These are phyloP conservation scores for Panaeolus papilionaceus DNA, from an alignment of 768 basidiomycete species.

Conservation along the genomic window DNA sequence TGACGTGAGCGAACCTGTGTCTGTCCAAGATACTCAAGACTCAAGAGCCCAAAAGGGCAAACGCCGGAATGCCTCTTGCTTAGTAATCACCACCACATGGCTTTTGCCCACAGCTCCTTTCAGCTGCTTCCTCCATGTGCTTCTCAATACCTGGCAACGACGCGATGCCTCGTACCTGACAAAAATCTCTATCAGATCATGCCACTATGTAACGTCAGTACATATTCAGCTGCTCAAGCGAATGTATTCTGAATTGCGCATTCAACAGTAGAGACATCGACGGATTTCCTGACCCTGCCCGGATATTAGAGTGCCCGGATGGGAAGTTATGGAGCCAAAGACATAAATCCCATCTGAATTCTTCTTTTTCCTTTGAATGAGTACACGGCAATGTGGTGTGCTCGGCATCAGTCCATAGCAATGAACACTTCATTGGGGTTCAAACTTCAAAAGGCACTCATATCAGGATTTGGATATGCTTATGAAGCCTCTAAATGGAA, in stretches of 20 bases:
- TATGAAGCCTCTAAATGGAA: constrained; percentile 13
- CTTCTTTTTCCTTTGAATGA: not conserved
- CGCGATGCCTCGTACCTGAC: constrained; percentile 10
- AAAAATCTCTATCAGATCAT: not conserved
- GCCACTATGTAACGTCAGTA: not conserved
- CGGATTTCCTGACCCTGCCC: not conserved
- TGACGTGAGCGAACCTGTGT: too few species aligned
- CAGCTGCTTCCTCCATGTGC: constrained; percentile 1
- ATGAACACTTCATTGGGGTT: not conserved
- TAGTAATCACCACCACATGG: not conserved
- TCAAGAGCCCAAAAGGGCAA: not conserved
- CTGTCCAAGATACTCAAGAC: too few species aligned
- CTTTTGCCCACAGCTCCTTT: not conserved
- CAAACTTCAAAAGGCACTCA: not conserved
- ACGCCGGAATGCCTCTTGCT: not conserved
- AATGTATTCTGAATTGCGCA: not conserved
- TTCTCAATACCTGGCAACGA: not conserved
- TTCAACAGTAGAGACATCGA: not conserved
- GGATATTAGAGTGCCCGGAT: not conserved
- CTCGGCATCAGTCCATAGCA: constrained; percentile 5
- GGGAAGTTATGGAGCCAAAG: not conserved
- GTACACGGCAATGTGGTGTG: not conserved
- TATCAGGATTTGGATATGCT: not conserved
- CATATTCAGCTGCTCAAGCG: not conserved
- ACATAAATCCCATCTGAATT: not conserved